A percentile compares a stretch with the other conserved stretches of the same genome.
Conservation (phyloP, 2,329 filamentous ascomycete species). For the Aspergillus cejpii region DNA sequence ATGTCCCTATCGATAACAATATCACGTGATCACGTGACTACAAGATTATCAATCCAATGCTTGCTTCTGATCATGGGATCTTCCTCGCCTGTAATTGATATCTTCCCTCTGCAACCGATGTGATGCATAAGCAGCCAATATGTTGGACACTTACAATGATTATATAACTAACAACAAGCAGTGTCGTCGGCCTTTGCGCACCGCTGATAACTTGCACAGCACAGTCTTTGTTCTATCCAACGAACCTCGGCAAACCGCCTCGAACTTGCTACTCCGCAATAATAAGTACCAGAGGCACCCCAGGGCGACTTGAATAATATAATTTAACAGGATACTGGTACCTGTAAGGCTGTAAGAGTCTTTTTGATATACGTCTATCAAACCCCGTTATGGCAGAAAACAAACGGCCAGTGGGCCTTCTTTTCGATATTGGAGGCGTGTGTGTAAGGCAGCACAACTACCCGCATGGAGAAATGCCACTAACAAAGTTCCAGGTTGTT, state of each 20-base stretch:
- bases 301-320: background rate
- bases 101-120: background rate
- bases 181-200: slow-evolving; percentile 2
- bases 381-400: slow-evolving; percentile 32
- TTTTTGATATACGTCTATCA: background rate
- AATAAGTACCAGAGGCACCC: slow-evolving; percentile 1
- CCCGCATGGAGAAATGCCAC: background rate
- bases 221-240: slow-evolving; percentile 7
- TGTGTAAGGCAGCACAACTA: slow-evolving; percentile 58
- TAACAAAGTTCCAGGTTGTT: slow-evolving; percentile 55
- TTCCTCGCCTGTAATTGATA: background rate
- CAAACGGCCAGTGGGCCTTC: slow-evolving; percentile 60
- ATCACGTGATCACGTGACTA: slow-evolving; percentile 11
- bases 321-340: background rate
- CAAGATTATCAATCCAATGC: background rate
- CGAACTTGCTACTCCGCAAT: slow-evolving; percentile 5
- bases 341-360: too few species aligned
- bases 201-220: background rate
- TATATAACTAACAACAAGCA: background rate
- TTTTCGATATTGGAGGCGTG: slow-evolving; percentile 96
- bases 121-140: background rate
- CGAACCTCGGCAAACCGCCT: slow-evolving; percentile 28
- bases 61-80: background rate
- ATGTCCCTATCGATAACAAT: slow-evolving; percentile 8
- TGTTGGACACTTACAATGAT: background rate